Evolutionary conservation across 441 rosid species (phyloP), one percentile per base, ranked within the genome.

Genomic region (Populus hybrid): DNA sequence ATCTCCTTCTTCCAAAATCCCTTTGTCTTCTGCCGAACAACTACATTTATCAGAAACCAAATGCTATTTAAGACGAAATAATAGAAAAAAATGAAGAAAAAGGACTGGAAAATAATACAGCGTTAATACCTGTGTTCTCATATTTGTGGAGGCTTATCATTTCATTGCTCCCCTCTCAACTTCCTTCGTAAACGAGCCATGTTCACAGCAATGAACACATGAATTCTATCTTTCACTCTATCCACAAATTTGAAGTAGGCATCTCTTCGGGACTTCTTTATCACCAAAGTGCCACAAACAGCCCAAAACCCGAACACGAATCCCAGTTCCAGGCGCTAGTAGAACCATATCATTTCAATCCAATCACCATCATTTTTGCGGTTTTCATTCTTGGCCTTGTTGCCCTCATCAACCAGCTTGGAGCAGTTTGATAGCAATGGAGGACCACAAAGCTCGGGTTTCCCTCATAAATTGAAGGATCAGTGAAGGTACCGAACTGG

Each of bases 271-370:
- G 83, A 80, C 38, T 24, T 36, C 10, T 77, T 80, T 28, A 80
- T 32, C 20, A 61, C 23, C 77, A 83, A 42, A 75, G 76, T 71
- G 23, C 79, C 72, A 67, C 76, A 83, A 8, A 77, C 67, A 61
- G 28, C 81, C 79, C 78, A 28, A 24, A 80, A 80, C 28, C 79
- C 83, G 9, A 68, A 40, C 8, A 12, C 8, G 4, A 77, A 77
- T 3, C 85, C 79, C 5, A 65, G 1, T 69, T 36, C 74, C 23
- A 72, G 10, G 50, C 80, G 30, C 23, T 69, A 0, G 21, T 67
- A 80, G 65, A 79, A 77, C 79, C 79, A 77, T 65, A 8, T 11
- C 67, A 42, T 77, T 1, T 72, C 70, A 9, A 30, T 40, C 32
- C 76, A 23, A 64, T 65, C 73, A 11, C 66, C 21, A 1, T 66